Conservation (phyloP, 805 yeast genomes). For the Zygosaccharomyces pseudorouxii region DNA sequence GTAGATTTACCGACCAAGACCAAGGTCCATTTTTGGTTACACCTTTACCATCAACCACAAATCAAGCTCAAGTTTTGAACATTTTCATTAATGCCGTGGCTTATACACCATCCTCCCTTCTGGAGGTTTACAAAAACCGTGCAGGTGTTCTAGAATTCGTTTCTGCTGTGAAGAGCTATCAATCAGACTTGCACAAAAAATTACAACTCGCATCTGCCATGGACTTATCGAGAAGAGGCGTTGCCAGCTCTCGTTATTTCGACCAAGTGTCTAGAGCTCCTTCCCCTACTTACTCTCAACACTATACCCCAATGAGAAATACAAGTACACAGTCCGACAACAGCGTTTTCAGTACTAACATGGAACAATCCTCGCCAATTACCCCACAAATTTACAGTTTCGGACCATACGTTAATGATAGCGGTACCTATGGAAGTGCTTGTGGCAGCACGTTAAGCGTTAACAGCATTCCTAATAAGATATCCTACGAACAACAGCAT, state of each 20-base stretch:
- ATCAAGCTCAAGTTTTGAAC: constrained; percentile 24
- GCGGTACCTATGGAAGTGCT: constrained; percentile 15
- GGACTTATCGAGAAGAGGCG: constrained; percentile 24
- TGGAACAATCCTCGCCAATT: constrained; percentile 31
- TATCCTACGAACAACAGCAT: constrained; percentile 2
- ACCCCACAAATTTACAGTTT: constrained; percentile 34
- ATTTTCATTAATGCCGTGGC: constrained; percentile 25
- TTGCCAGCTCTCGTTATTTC: constrained; percentile 14
- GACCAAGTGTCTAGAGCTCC: constrained; percentile 25
- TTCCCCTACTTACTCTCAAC: constrained; percentile 30
- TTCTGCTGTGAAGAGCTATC: constrained; percentile 21
- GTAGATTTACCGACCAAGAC: constrained; percentile 30
- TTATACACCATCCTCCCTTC: constrained; percentile 24
- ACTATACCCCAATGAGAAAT: constrained; percentile 33
- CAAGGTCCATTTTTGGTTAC: constrained; percentile 30
- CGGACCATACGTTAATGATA: constrained; percentile 23
- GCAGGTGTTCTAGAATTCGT: constrained; percentile 24
- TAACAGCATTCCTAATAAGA: constrained; percentile 24
- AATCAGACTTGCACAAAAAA: constrained; percentile 25
- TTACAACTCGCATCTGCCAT: constrained; percentile 26
- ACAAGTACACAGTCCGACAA: constrained; percentile 32
- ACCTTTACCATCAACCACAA: constrained; percentile 22
- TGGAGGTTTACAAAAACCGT: constrained; percentile 26
- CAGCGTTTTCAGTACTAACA: constrained; percentile 28
- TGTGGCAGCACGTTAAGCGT: constrained; percentile 30